phyloP scores from a whole-genome alignment of 1,284 basidiomycete species.

The Papiliotrema fonsecae region DNA sequence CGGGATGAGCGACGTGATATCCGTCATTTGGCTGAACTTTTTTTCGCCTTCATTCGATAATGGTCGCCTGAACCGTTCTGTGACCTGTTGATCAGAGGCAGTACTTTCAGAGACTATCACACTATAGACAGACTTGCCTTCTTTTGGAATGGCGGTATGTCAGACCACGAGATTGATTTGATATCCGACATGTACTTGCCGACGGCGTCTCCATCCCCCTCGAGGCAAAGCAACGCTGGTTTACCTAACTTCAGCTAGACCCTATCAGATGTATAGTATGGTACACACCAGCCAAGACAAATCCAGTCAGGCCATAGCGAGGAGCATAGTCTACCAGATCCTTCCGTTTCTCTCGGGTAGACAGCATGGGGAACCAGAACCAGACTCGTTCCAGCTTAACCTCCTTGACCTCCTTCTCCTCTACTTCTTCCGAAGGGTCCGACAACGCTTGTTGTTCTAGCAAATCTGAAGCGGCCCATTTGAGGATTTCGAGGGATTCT shows the following conservation, averaged over 20 bases:
- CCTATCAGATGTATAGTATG: background rate
- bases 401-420: slow-evolving; percentile 1
- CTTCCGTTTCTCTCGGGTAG: slow-evolving; percentile 44
- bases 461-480: background rate
- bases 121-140: slow-evolving; percentile 34
- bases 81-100: slow-evolving; percentile 30
- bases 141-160: slow-evolving; percentile 50
- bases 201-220: slow-evolving; percentile 41
- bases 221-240: slow-evolving; percentile 49
- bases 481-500: slow-evolving; percentile 21
- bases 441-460: no score
- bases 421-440: no score
- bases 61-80: slow-evolving; percentile 45
- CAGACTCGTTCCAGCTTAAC: slow-evolving; percentile 37
- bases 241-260: slow-evolving; percentile 36
- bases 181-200: slow-evolving; percentile 49
- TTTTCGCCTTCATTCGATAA: slow-evolving; percentile 21
- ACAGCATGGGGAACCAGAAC: slow-evolving; percentile 49
- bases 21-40: slow-evolving; percentile 44
- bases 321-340: slow-evolving; percentile 47
- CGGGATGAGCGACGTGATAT: slow-evolving; percentile 47
- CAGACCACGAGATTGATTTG: slow-evolving; percentile 49
- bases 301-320: slow-evolving; percentile 45
- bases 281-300: slow-evolving; percentile 45
- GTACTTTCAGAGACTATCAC: background rate